Conservation (phyloP, 768 basidiomycete species). For the Vararia minispora region DNA sequence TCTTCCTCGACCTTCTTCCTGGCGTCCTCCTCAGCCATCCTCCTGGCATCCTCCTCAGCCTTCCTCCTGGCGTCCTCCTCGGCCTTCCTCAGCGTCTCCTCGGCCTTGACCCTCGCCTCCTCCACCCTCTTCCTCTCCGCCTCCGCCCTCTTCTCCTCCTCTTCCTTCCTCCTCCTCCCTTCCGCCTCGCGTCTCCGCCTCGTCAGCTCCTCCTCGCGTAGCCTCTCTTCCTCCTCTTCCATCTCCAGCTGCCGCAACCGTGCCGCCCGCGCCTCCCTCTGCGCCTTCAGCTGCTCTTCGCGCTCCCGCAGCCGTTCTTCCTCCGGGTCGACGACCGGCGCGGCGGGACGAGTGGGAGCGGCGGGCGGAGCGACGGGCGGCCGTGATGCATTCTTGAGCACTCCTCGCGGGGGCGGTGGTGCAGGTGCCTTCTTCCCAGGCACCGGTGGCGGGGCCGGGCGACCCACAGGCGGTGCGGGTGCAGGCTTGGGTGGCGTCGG, state of each 20-base stretch:
- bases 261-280: slow-evolving; percentile 60
- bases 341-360: slow-evolving; percentile 26
- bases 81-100: slow-evolving; percentile 1
- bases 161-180: slow-evolving; percentile 1
- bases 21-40: slow-evolving; percentile 16
- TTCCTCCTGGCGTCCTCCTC: slow-evolving; percentile 24
- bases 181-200: slow-evolving; percentile 10
- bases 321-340: slow-evolving; percentile 58
- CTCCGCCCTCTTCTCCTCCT: slow-evolving; percentile 1
- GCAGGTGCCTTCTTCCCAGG: slow-evolving; percentile 23
- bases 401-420: slow-evolving; percentile 29
- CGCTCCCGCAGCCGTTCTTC: slow-evolving; percentile 59
- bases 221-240: slow-evolving; percentile 48
- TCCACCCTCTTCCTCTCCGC: slow-evolving; percentile 10
- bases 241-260: slow-evolving; percentile 61
- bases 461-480: slow-evolving; percentile 2
- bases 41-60: slow-evolving; percentile 28
- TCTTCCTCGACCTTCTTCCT: slow-evolving; percentile 3
- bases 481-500: slow-evolving; percentile 30
- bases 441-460: slow-evolving; percentile 28
- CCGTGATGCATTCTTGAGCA: slow-evolving; percentile 24
- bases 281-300: slow-evolving; percentile 62
- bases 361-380: slow-evolving; percentile 27
- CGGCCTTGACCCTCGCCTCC: background rate
- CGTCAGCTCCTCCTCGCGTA: slow-evolving; percentile 26